phyloP scores from a whole-genome alignment of 345 rosid genomes.

The Linum usitatissimum region DNA sequence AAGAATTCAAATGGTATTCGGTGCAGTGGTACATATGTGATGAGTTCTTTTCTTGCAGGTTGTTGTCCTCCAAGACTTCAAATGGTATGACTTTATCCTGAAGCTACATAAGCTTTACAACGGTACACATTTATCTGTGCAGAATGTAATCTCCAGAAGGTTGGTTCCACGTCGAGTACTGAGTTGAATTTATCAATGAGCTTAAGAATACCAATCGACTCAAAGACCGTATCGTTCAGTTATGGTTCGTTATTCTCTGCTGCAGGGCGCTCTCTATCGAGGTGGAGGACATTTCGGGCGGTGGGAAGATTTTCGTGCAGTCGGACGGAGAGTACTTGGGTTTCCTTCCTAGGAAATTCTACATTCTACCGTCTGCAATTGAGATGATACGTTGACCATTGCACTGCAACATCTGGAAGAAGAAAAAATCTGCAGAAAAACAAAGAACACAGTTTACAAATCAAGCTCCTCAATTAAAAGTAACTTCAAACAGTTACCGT shows the following conservation, averaged over 20 bases:
- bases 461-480: too few relatives aligned
- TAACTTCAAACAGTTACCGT: too few relatives aligned
- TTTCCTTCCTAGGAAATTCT: slow-evolving; percentile 69
- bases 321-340: slow-evolving; percentile 94
- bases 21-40: neutral
- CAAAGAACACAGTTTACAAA: too few relatives aligned
- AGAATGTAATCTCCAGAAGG: slow-evolving; percentile 73
- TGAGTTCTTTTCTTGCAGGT: slow-evolving; percentile 36
- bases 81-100: slow-evolving; percentile 81
- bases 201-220: neutral
- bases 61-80: slow-evolving; percentile 83
- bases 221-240: neutral
- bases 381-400: slow-evolving; percentile 54
- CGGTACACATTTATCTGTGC: slow-evolving; percentile 72
- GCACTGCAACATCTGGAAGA: neutral
- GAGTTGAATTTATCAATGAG: neutral
- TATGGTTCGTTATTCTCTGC: neutral
- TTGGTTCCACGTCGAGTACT: slow-evolving; percentile 8
- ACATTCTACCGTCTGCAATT: slow-evolving; percentile 55
- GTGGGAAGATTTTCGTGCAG: slow-evolving; percentile 56
- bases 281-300: slow-evolving; percentile 54
- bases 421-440: too few relatives aligned
- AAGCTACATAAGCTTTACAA: slow-evolving; percentile 64
- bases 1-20: too few relatives aligned
- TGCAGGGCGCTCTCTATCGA: slow-evolving; percentile 66